Base-by-base conservation (phyloP, 2,329 filamentous ascomycete species). In the Claviceps cyperi region DNA sequence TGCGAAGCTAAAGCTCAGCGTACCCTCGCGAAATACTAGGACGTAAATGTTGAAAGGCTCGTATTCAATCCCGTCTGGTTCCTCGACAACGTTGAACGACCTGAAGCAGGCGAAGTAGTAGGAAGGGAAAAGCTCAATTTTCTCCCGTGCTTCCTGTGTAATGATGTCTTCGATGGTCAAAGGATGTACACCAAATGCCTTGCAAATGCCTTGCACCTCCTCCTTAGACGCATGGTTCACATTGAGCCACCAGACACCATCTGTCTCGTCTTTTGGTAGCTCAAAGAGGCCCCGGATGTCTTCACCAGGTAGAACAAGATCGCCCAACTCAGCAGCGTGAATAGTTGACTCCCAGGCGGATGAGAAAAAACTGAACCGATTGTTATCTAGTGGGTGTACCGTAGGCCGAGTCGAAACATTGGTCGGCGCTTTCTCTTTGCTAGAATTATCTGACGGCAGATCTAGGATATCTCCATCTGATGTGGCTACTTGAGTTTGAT, bases 81-180 rank as follows among this genome's bases (percentile, higher is more conserved):
- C 85, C 56, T 87, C 74, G 50, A 91, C 84, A 9, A 78, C 69
- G 58, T 80, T 85, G 72, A 97, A 98, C 2, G 90, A 95, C 49
- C 91, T 82, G 76, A 97, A 98, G 65, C 87, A 94, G 47, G 95
- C 87, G 65, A 98, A 97, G 69, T 98, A 98, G 71, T 98, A 98
- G 41, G 89, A 88, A 22, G 87, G 86, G 70, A 98, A 98, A 22
- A 98, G 76, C 67, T 98, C 92, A 50, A 98, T 95, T 73, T 98
- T 98, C 70, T 98, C 92, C 43, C 92, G 89, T 11, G 90, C 85
- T 68, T 98, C 92, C 64, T 96, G 89, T 0, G 87, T 94, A 53
- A 84, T 83, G 57, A 98, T 96, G 72, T 98, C 92, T 67, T 98
- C 92, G 39, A 91, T 86, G 0, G 92, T 98, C 65, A 98, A 72